Base-by-base conservation (phyloP, 352 stramenopile species). In the Elongisporangium prolatum region DNA sequence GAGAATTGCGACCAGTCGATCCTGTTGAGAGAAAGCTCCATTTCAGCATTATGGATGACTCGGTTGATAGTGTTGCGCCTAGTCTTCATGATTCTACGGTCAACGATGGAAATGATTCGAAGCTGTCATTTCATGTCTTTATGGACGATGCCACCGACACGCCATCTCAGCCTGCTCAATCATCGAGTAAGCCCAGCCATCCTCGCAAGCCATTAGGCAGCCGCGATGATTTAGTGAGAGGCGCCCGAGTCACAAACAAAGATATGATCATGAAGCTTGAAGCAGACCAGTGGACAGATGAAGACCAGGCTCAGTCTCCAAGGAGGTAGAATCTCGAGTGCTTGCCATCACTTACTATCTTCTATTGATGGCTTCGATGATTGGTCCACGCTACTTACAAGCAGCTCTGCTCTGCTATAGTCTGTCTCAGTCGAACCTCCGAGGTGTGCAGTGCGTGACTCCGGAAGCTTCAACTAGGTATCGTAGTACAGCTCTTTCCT, bases 41-140 rank as follows among this genome's bases (percentile, higher is more conserved):
- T 56, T 95, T 93, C 57, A 91, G 81, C 59, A 65, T 93, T 22
- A 91, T 89, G 40, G 84, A 91, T 18, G 85, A 92, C 50, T 92
- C 83, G 14, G 74, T 87, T 1, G 80, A 93, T 54, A 91, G 75
- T 49, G 68, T 88, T 38, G 67, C 74, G 47, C 22, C 75, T 24
- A 85, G 72, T 59, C 34, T 44, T 17, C 34, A 44, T 44, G 34
- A 44, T 4, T 88, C 72, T 13, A 37, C 80, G 24, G 70, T 61
- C 55, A 67, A 77, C 55, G 75, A 88, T 34, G 25, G 54, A 50
- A 68, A 68, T 50, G 65, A 88, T 14, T 71, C 52, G 18, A 78
- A 80, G 34, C 70, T 71, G 17, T 52, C 58, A 4, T 89, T 85
- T 59, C 64, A 84, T 22, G 64, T 87, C 22, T 87, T 77, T 34